Evolutionary conservation across 176 grass and related monocot genomes (phyloP).

Genomic region (Musa beccarii): DNA sequence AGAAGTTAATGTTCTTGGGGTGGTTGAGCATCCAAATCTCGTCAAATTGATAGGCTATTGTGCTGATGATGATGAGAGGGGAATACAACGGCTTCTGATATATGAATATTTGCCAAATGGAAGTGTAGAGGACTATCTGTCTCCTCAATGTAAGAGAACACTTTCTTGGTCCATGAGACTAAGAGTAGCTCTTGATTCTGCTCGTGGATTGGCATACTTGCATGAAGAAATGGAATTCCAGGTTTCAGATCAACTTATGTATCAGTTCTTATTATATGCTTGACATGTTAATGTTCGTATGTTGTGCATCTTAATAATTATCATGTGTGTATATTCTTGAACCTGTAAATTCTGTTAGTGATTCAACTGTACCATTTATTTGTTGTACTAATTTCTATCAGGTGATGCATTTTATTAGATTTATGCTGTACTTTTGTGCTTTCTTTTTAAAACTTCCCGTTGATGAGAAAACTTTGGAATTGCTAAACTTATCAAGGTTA

Average conservation of each 20-base stretch:
- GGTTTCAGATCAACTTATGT: constrained; percentile 26
- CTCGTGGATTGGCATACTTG: constrained; percentile 69
- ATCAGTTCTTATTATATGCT: no score
- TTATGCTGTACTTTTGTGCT: no score
- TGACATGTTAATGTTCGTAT: neutral
- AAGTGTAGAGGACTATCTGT: constrained; percentile 85
- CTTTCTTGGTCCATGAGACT: constrained; percentile 89
- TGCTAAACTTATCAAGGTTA: no score
- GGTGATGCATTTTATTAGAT: no score
- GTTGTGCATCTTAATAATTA: neutral
- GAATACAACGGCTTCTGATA: constrained; percentile 74
- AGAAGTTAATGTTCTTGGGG: constrained; percentile 92
- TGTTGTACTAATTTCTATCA: no score
- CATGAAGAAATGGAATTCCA: constrained; percentile 99
- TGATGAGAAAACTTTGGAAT: no score
- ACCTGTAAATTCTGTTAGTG: no score
- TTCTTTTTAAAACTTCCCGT: no score
- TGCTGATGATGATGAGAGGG: constrained; percentile 81
- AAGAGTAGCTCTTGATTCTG: constrained; percentile 75
- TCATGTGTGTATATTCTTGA: neutral
- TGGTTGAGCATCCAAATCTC: constrained; percentile 85
- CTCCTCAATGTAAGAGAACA: constrained; percentile 55
- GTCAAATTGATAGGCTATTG: constrained; percentile 95
- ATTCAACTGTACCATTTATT: no score
- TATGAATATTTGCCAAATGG: constrained; percentile 96